These are phyloP conservation scores for Kwoniella sp. DNA, from an alignment of 768 basidiomycete species.

Conservation along the genomic window DNA sequence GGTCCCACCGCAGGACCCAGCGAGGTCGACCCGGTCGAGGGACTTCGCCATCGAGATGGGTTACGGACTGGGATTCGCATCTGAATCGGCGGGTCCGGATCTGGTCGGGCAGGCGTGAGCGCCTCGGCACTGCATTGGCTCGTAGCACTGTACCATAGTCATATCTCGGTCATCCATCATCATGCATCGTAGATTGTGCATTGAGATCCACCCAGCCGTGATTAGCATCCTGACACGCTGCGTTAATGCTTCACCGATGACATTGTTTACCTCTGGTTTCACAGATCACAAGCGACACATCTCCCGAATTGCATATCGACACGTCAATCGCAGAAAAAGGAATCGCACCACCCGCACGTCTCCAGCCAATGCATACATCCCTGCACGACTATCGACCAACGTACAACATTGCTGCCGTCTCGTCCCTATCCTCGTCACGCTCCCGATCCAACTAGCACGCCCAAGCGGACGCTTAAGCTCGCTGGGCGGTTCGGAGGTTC, in stretches of 20 bases:
- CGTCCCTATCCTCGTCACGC: neutral
- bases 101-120: neutral
- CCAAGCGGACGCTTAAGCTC: constrained; percentile 28
- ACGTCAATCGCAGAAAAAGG: no score
- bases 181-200: no score
- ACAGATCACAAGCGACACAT: no score
- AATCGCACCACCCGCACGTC: no score
- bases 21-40: constrained; percentile 62
- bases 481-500: constrained; percentile 68
- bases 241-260: no score
- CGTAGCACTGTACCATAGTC: no score
- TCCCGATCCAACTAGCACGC: neutral
- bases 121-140: neutral
- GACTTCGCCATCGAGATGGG: constrained; percentile 87
- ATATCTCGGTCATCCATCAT: no score
- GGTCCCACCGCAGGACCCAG: constrained; percentile 78
- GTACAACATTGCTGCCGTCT: neutral
- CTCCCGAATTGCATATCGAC: no score
- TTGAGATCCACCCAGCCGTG: no score
- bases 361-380: constrained; percentile 1
- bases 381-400: constrained; percentile 1
- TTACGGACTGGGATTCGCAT: constrained; percentile 49
- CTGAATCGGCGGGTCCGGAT: constrained; percentile 9
- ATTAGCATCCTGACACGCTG: no score
- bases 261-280: no score